Percentiles rank a stretch among this genome's conserved stretches.
These are phyloP conservation scores for Myxozyma kluyveri DNA, from an alignment of 805 yeast species.

Conservation along the genomic window DNA sequence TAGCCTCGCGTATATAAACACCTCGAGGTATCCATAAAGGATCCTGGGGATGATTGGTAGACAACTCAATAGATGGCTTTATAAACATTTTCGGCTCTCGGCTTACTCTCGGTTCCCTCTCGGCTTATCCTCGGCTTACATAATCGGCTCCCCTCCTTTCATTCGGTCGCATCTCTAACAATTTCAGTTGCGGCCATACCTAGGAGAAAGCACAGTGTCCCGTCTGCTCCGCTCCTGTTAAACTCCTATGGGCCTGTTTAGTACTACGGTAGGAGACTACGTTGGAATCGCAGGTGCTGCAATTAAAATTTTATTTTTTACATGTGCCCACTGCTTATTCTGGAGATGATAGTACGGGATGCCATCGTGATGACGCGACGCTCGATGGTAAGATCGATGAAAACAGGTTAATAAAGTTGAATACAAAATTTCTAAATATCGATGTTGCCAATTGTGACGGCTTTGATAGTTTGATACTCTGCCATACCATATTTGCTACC, in stretches of 20 bases:
- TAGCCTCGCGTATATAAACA: too few relatives aligned
- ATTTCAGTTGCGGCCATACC: constrained; percentile 8
- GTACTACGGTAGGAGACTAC: constrained; percentile 12
- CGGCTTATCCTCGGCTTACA: too few relatives aligned
- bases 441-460: constrained; percentile 23
- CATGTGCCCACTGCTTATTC: neutral
- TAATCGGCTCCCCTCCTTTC: too few relatives aligned
- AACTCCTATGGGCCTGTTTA: constrained; percentile 3
- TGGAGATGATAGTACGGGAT: neutral
- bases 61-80: too few relatives aligned
- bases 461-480: constrained; percentile 26
- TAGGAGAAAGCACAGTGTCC: constrained; percentile 4
- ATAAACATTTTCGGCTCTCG: too few relatives aligned
- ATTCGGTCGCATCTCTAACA: too few relatives aligned
- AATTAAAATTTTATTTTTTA: constrained; percentile 3
- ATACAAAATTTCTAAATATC: constrained; percentile 4
- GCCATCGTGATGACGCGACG: neutral
- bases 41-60: too few relatives aligned
- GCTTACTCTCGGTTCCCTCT: too few relatives aligned
- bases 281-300: constrained; percentile 9
- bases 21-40: too few relatives aligned
- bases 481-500: constrained; percentile 62
- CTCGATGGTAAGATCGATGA: neutral
- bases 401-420: neutral
- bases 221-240: constrained; percentile 7